phyloP scores from a whole-genome alignment of 257 asterid genomes.

The Anisodus tanguticus region DNA sequence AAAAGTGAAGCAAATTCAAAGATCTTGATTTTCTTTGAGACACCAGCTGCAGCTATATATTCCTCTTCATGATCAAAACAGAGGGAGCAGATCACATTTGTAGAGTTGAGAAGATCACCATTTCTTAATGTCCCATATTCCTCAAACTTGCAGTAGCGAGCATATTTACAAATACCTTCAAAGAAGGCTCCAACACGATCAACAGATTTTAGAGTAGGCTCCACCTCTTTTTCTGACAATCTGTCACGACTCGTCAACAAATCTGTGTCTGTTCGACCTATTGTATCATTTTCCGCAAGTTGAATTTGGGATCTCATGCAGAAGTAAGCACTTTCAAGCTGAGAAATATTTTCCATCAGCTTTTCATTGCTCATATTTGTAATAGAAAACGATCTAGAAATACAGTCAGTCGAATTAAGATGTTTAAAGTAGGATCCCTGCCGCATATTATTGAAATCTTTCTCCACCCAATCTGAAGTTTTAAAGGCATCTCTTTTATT shows the following conservation, averaged over 20 bases:
- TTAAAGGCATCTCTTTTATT: constrained; percentile 32
- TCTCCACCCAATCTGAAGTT: constrained; percentile 32
- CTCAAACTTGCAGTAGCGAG: constrained; percentile 52
- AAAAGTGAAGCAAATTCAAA: constrained; percentile 51
- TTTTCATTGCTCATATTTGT: constrained; percentile 27
- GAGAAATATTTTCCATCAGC: constrained; percentile 41
- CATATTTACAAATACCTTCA: constrained; percentile 58
- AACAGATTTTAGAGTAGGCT: constrained; percentile 6
- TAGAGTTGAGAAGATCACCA: constrained; percentile 44
- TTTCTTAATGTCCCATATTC: constrained; percentile 50
- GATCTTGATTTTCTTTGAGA: constrained; percentile 58
- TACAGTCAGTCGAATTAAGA: neutral
- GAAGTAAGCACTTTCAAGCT: constrained; percentile 57
- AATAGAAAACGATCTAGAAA: constrained; percentile 22
- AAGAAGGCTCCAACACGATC: constrained; percentile 48
- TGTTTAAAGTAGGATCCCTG: constrained; percentile 22
- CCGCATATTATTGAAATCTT: neutral
- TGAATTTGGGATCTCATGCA: constrained; percentile 44
- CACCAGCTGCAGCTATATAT: constrained; percentile 58
- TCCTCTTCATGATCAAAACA: constrained; percentile 59
- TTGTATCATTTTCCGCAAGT: constrained; percentile 26
- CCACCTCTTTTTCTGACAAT: neutral
- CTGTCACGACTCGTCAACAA: constrained; percentile 38
- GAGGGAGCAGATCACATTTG: constrained; percentile 53
- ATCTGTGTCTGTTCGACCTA: constrained; percentile 43